A percentile compares a stretch with the other conserved stretches of the same genome.
Conservation (phyloP, 1,139 yeast genomes). For the Casaregolazyma suthepensis region DNA sequence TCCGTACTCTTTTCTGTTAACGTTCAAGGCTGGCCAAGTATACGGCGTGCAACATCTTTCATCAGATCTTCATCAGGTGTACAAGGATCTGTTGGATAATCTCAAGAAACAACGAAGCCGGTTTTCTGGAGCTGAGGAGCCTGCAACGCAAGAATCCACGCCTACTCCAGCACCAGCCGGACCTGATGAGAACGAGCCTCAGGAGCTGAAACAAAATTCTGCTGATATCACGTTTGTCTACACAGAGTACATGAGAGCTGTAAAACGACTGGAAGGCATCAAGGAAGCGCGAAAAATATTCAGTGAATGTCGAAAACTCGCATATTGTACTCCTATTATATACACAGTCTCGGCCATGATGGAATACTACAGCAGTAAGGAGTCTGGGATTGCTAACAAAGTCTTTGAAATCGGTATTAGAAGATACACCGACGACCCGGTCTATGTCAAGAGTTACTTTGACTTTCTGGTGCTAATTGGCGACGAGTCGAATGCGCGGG, state of each 20-base stretch:
- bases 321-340: conserved; percentile 67
- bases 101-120: conserved; percentile 17
- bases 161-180: conserved; percentile 1
- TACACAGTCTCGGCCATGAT: conserved; percentile 77
- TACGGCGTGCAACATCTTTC: conserved; percentile 55
- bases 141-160: neutral
- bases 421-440: conserved; percentile 45
- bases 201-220: conserved; percentile 19
- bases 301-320: conserved; percentile 63
- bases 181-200: neutral
- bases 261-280: conserved; percentile 36
- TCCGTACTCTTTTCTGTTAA: conserved; percentile 63
- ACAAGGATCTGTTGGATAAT: conserved; percentile 43
- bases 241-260: conserved; percentile 32
- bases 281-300: conserved; percentile 41
- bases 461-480: conserved; percentile 64
- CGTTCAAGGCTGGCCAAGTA: conserved; percentile 63
- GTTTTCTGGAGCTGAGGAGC: conserved; percentile 3
- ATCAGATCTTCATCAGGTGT: conserved; percentile 48
- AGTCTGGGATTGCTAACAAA: conserved; percentile 63
- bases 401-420: conserved; percentile 78
- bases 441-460: conserved; percentile 62
- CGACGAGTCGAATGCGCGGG: conserved; percentile 77
- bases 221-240: conserved; percentile 32
- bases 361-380: conserved; percentile 60